These are phyloP conservation scores for Candida qinlingensis DNA, from an alignment of 805 yeast species.

Conservation along the genomic window DNA sequence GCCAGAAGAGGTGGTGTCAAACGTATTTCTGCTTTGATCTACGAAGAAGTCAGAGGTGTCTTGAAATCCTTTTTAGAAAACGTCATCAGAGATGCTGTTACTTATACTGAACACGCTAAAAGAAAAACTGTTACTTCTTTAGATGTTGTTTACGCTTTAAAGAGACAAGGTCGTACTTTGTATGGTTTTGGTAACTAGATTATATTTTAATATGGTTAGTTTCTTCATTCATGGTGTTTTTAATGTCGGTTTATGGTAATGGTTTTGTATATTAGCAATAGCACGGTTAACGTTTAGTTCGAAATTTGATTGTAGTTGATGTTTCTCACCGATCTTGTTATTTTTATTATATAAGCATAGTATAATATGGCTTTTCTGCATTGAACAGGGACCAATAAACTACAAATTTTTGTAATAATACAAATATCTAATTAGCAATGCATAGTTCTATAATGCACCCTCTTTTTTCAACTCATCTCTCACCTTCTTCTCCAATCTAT, in stretches of 20 bases:
- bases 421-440: background rate
- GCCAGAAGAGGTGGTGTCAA: slow-evolving; percentile 99
- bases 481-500: slow-evolving; percentile 25
- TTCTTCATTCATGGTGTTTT: slow-evolving; percentile 12
- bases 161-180: slow-evolving; percentile 99
- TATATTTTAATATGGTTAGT: background rate
- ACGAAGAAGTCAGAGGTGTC: slow-evolving; percentile 98
- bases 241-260: slow-evolving; percentile 15
- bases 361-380: background rate
- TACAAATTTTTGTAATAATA: no score
- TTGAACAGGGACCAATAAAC: no score
- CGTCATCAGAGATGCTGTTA: slow-evolving; percentile 98
- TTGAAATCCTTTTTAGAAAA: slow-evolving; percentile 92
- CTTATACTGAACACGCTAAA: slow-evolving; percentile 99
- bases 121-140: slow-evolving; percentile 99
- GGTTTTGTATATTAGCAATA: slow-evolving; percentile 13
- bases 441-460: slow-evolving; percentile 7
- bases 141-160: slow-evolving; percentile 97
- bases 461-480: slow-evolving; percentile 3
- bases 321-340: background rate
- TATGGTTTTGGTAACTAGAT: slow-evolving; percentile 99
- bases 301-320: no score
- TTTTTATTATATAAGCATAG: background rate
- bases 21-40: slow-evolving; percentile 98
- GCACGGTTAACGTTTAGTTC: slow-evolving; percentile 6